Evolutionary conservation across 2,329 filamentous ascomycete genomes (phyloP), one percentile per base, ranked within the genome.

Genomic region (Alternaria sp.): DNA sequence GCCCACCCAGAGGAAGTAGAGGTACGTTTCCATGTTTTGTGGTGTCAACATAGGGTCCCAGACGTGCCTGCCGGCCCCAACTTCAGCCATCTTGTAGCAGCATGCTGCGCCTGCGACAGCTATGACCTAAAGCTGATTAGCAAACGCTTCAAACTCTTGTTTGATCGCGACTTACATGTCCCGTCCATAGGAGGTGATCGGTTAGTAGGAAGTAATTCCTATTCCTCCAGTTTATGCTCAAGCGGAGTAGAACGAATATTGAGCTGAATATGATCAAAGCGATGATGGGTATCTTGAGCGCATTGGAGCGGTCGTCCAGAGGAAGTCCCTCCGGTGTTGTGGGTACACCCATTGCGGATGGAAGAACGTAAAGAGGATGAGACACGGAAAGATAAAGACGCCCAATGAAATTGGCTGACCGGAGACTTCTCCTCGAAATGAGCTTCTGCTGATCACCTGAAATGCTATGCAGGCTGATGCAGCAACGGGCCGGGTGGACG

Each of bases 151-250:
- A 0, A 19, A 5, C 15, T n/a, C 12, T n/a, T 8, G 2, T 3
- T 17, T 13, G 10, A 15, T n/a, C 11, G 7, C 17, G 4, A 50
- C 70, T 52, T 66, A 72, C 71, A 51, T 68, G 63, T 10, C 71
- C 71, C 4, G 67, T 70, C 71, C 70, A 73, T 54, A 75, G 46
- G 0, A 75, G 58, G 21, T 75, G 70, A 43, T 75, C 71, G 8
- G 70, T 73, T 10, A 75, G 46, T 40, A 73, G 59, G 28, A 67
- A 69, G 52, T 59, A 73, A 36, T 70, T 73, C 11, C 69, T 65
- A 9, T 75, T 73, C 32, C 15, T 69, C 32, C 58, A 67, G 46
- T 71, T 75, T 17, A 73, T 58, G 9, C 59, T 56, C 9, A 75
- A 26, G 3, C 73, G 62, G 28, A 73, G 43, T 15, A 54, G 13